These are phyloP conservation scores for Picochlorum sp. DNA, from an alignment of 139 green algal species.

Conservation along the genomic window DNA sequence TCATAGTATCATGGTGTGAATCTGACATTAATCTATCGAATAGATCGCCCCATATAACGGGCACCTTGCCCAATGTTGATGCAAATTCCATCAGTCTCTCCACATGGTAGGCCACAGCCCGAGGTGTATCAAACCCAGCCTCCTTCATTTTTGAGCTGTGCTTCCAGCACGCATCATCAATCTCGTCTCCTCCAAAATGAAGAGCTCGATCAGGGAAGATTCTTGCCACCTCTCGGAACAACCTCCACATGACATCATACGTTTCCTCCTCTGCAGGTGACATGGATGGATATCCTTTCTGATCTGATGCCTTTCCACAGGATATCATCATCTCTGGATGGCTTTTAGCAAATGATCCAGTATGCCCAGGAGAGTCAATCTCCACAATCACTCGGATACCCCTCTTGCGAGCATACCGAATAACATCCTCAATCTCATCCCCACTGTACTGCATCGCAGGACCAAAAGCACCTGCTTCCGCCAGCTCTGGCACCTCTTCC, in stretches of 20 bases:
- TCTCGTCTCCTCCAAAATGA: conserved; percentile 55
- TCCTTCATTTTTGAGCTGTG: conserved; percentile 26
- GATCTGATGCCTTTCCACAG: conserved; percentile 19
- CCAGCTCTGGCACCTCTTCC: conserved; percentile 19
- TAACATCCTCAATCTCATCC: neutral
- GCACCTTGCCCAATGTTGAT: conserved; percentile 2
- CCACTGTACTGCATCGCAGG: neutral
- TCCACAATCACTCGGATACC: conserved; percentile 53
- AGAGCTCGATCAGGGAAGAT: conserved; percentile 46
- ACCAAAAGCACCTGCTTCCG: conserved; percentile 31
- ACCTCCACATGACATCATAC: conserved; percentile 12
- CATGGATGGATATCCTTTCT: conserved; percentile 8
- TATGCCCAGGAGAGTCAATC: conserved; percentile 51
- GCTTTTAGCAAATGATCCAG: conserved; percentile 33
- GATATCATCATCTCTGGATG: conserved; percentile 31
- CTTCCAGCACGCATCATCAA: conserved; percentile 48
- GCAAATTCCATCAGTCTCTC: conserved; percentile 3
- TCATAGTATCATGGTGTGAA: neutral
- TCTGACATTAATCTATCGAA: neutral
- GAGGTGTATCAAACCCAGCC: neutral
- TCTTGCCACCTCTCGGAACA: conserved; percentile 29
- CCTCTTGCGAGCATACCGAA: conserved; percentile 26
- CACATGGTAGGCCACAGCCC: conserved; percentile 17
- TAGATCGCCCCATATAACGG: neutral
- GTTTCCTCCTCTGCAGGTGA: neutral